These are phyloP conservation scores for Cyphellophora europaea DNA, from an alignment of 2,329 filamentous ascomycete species.

Conservation along the genomic window DNA sequence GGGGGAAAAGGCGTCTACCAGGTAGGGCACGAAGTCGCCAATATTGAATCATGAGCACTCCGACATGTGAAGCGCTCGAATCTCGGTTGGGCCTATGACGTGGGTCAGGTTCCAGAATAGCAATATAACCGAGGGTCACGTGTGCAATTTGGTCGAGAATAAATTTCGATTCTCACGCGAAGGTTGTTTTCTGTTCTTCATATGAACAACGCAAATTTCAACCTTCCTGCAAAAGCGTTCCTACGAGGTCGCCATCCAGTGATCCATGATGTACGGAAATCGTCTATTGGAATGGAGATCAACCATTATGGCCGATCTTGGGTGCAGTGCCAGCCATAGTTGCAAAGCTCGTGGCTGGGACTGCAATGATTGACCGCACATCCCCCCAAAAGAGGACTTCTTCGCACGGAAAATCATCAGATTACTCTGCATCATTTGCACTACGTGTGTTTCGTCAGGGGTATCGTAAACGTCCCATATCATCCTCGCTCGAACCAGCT, in stretches of 20 bases:
- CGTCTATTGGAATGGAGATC: constrained; percentile 23
- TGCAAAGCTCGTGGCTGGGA: constrained; percentile 15
- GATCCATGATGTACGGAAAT: constrained; percentile 22
- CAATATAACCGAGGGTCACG: no score
- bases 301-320: constrained; percentile 19
- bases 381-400: no score
- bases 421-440: not conserved
- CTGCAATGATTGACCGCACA: constrained; percentile 23
- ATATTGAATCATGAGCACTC: no score
- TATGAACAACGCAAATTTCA: constrained; percentile 23
- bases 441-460: not conserved
- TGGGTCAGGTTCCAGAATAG: no score
- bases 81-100: no score
- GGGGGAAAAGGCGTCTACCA: no score
- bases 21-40: no score
- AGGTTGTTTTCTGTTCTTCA: no score
- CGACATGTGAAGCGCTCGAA: no score
- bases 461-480: constrained; percentile 5
- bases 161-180: no score
- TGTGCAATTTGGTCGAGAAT: no score
- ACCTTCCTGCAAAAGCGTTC: constrained; percentile 23
- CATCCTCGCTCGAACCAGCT: constrained; percentile 36
- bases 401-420: not conserved
- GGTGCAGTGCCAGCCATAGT: constrained; percentile 20
- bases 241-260: constrained; percentile 18